Evolutionary conservation across 805 yeast genomes (phyloP).

Genomic region (Spathaspora girioi): DNA sequence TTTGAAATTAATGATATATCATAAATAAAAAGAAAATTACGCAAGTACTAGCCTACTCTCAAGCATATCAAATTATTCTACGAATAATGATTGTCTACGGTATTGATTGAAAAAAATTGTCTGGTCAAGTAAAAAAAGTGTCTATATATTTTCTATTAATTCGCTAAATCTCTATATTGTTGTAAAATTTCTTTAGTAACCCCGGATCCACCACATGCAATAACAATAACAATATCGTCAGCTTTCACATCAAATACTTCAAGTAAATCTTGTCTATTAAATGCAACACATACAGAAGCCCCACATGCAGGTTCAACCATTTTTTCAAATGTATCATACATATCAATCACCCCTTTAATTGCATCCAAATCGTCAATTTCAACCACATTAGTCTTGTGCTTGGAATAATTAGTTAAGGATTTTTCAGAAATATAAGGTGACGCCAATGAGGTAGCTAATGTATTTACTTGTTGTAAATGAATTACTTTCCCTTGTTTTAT

Average conservation of each 20-base stretch:
- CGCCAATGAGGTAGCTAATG: slow-evolving; percentile 25
- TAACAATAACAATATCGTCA: slow-evolving; percentile 23
- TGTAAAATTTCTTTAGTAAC: slow-evolving; percentile 6
- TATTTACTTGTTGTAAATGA: slow-evolving; percentile 15
- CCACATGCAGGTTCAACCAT: slow-evolving; percentile 34
- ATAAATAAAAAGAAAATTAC: background rate
- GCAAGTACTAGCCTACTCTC: background rate
- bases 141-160: background rate
- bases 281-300: slow-evolving; percentile 18
- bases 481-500: slow-evolving; percentile 17
- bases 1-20: background rate
- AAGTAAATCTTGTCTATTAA: slow-evolving; percentile 12
- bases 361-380: slow-evolving; percentile 25
- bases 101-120: background rate
- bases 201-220: slow-evolving; percentile 29
- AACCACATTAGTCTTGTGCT: slow-evolving; percentile 14
- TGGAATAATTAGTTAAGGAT: slow-evolving; percentile 14
- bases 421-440: slow-evolving; percentile 23
- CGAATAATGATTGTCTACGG: background rate
- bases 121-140: background rate
- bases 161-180: slow-evolving; percentile 5
- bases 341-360: slow-evolving; percentile 16
- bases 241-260: slow-evolving; percentile 11
- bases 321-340: slow-evolving; percentile 18
- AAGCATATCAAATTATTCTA: background rate